Conservation (phyloP, 805 yeast genomes). For the Yarrowia sp. region DNA sequence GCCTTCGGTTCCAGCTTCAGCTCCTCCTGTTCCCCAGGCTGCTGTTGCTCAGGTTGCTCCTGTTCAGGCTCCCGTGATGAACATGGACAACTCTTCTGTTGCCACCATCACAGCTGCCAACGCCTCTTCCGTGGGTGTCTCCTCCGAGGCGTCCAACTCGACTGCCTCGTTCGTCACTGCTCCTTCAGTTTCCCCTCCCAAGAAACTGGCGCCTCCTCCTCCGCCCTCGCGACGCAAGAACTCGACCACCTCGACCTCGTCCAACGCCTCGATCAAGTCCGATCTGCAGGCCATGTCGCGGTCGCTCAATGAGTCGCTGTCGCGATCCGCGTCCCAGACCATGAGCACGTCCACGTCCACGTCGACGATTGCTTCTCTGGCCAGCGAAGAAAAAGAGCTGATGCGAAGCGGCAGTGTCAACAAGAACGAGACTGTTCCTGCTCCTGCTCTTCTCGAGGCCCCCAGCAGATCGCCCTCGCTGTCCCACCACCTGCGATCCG, state of each 20-base stretch:
- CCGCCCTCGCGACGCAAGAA: constrained; percentile 31
- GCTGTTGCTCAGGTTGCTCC: neutral
- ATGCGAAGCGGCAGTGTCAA: neutral
- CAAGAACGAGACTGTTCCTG: neutral
- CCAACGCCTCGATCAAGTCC: constrained; percentile 16
- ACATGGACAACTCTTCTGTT: constrained; percentile 20
- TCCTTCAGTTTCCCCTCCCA: constrained; percentile 7
- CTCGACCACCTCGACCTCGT: neutral
- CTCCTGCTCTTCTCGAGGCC: neutral
- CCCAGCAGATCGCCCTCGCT: constrained; percentile 9
- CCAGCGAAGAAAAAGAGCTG: constrained; percentile 21
- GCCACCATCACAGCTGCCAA: constrained; percentile 13
- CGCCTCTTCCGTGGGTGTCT: neutral
- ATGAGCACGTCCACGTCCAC: constrained; percentile 19
- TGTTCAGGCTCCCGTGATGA: neutral
- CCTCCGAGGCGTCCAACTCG: constrained; percentile 1
- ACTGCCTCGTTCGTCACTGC: constrained; percentile 13
- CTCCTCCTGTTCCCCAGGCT: neutral
- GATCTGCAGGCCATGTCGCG: constrained; percentile 36
- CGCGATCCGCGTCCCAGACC: neutral
- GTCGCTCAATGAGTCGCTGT: constrained; percentile 20
- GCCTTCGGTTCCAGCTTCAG: neutral
- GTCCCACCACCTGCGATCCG: constrained; percentile 14
- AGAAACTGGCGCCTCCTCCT: constrained; percentile 28
- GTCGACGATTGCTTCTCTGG: constrained; percentile 18